Percentiles rank a stretch among this genome's conserved stretches.
phyloP scores from a whole-genome alignment of 805 yeast species.

The Metschnikowia santaceciliae region DNA sequence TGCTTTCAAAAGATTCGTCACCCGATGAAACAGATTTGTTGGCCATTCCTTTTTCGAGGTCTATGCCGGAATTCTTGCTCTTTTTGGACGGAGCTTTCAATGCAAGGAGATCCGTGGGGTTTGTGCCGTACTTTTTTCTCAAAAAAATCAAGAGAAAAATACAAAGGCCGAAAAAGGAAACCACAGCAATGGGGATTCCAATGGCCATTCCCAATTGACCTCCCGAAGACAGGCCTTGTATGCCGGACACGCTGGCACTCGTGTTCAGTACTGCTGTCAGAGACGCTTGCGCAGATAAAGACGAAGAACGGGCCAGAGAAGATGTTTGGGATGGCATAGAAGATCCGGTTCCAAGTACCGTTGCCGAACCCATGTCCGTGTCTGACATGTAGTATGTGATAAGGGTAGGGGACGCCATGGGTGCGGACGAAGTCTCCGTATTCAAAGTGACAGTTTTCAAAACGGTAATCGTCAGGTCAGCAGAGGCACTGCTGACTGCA shows the following conservation, averaged over 20 bases:
- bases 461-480: background rate
- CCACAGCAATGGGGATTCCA: constrained; percentile 30
- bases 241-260: background rate
- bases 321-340: background rate
- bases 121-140: constrained; percentile 10
- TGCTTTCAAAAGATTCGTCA: background rate
- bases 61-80: background rate
- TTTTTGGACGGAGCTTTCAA: constrained; percentile 2
- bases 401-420: background rate
- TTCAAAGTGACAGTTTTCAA: background rate
- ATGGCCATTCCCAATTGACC: constrained; percentile 29
- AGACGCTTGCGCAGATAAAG: background rate
- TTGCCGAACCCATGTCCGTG: background rate
- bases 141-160: constrained; percentile 10
- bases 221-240: constrained; percentile 5
- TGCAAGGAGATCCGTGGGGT: constrained; percentile 7
- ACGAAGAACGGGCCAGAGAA: no score
- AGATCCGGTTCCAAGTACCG: background rate
- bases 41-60: background rate
- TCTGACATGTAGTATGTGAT: background rate
- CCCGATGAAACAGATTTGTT: background rate
- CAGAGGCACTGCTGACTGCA: background rate
- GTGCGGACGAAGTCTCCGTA: background rate
- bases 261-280: constrained; percentile 1
- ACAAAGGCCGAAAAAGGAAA: constrained; percentile 21